These are phyloP conservation scores for Phytopythium litorale DNA, from an alignment of 352 stramenopile genomes.

Conservation along the genomic window DNA sequence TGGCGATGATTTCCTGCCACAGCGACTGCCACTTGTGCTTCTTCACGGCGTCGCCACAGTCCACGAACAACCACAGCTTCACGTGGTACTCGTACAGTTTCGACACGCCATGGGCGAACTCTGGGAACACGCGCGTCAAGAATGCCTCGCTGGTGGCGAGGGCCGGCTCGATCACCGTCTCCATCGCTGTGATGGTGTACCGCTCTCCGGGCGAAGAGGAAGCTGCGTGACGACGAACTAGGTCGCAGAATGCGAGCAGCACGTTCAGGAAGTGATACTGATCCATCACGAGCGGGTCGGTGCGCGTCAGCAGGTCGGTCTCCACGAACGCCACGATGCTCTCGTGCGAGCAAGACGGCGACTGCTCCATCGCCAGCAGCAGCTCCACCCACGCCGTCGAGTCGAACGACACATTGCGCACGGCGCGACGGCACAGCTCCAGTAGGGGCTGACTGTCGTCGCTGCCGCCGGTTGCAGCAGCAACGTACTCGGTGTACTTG, in stretches of 20 bases:
- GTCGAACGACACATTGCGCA: constrained; percentile 70
- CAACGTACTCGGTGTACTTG: constrained; percentile 46
- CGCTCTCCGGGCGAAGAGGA: constrained; percentile 1
- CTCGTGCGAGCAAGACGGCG: not conserved
- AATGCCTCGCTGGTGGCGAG: constrained; percentile 34
- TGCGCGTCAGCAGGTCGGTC: constrained; percentile 25
- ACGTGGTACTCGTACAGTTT: constrained; percentile 44
- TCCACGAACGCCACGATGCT: constrained; percentile 24
- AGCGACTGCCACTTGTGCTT: constrained; percentile 22
- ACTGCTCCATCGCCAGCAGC: constrained; percentile 46
- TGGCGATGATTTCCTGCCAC: constrained; percentile 25
- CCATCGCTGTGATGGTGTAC: constrained; percentile 13
- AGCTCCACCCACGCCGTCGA: constrained; percentile 50
- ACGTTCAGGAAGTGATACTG: constrained; percentile 42
- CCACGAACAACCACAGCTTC: constrained; percentile 34
- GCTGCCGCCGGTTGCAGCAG: not conserved
- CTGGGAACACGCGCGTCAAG: constrained; percentile 26
- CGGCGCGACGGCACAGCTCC: constrained; percentile 29
- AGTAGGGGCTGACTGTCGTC: not conserved
- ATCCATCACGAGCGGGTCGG: constrained; percentile 42
- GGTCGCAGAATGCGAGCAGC: constrained; percentile 48
- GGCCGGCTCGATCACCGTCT: constrained; percentile 16
- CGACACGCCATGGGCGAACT: constrained; percentile 25
- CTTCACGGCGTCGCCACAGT: constrained; percentile 1
- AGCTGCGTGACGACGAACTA: constrained; percentile 21